Evolutionary conservation across 345 rosid species (phyloP).

Genomic region (Brassica juncea): DNA sequence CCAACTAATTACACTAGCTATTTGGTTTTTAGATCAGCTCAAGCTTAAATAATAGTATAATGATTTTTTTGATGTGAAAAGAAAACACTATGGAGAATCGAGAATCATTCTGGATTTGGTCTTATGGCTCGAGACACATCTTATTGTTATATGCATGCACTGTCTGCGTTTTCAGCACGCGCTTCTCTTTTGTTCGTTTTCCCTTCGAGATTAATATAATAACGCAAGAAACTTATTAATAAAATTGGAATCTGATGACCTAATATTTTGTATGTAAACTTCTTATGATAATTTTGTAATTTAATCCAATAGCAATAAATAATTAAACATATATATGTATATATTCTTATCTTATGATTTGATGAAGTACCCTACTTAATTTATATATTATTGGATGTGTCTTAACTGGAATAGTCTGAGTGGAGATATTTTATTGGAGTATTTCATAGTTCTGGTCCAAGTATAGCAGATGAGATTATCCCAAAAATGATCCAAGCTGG

Average conservation of each 20-base stretch:
- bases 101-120: too few species aligned
- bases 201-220: background rate
- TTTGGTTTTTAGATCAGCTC: too few species aligned
- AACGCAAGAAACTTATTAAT: background rate
- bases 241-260: background rate
- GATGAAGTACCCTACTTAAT: background rate
- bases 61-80: too few species aligned
- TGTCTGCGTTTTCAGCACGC: slow-evolving; percentile 19
- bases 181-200: slow-evolving; percentile 6
- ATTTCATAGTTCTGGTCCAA: background rate
- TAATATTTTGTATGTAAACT: background rate
- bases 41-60: too few species aligned
- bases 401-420: background rate
- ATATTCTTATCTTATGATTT: background rate
- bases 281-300: background rate
- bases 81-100: too few species aligned
- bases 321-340: background rate
- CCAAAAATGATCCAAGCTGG: background rate
- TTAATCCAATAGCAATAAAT: background rate
- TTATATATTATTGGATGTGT: background rate
- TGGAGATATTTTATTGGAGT: too few species aligned
- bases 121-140: too few species aligned
- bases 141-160: background rate
- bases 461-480: background rate
- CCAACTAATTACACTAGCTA: too few species aligned